phyloP scores from a whole-genome alignment of 1,284 basidiomycete genomes.

The Gomphus sp. region DNA sequence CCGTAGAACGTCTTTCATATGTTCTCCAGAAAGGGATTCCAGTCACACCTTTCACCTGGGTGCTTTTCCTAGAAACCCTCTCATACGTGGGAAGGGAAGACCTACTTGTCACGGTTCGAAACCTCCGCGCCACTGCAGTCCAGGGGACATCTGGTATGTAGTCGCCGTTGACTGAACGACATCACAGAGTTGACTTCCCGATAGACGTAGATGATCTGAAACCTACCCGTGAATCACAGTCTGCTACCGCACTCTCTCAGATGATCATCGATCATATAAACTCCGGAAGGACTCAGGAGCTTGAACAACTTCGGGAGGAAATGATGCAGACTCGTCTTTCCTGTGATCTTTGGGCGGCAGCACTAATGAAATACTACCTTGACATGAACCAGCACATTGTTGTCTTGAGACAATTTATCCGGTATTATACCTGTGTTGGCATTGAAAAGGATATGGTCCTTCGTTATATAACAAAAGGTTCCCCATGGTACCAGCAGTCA shows the following conservation, averaged over 20 bases:
- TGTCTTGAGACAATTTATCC: conserved; percentile 5
- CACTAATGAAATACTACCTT: conserved; percentile 7
- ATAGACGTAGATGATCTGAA: neutral
- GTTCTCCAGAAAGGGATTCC: neutral
- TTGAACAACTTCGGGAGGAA: neutral
- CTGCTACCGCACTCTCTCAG: neutral
- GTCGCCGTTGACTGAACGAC: neutral
- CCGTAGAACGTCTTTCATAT: neutral
- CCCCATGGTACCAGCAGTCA: neutral
- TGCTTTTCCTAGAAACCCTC: neutral
- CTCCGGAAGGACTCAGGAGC: neutral
- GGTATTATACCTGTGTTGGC: conserved; percentile 3
- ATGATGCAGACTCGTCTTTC: neutral
- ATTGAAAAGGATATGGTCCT: neutral
- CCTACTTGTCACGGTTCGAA: neutral
- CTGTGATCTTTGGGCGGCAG: conserved; percentile 3
- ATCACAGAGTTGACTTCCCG: neutral
- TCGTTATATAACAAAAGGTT: neutral
- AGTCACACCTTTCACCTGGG: conserved; percentile 3
- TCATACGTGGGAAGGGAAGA: neutral
- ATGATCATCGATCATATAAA: neutral
- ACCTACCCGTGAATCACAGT: neutral
- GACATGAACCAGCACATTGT: neutral
- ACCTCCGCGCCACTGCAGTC: neutral
- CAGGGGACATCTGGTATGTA: neutral